Evolutionary conservation across 371 early-diverging fungal genomes (phyloP), one percentile per base, ranked within the genome.

Genomic region (Mortierella sp.): DNA sequence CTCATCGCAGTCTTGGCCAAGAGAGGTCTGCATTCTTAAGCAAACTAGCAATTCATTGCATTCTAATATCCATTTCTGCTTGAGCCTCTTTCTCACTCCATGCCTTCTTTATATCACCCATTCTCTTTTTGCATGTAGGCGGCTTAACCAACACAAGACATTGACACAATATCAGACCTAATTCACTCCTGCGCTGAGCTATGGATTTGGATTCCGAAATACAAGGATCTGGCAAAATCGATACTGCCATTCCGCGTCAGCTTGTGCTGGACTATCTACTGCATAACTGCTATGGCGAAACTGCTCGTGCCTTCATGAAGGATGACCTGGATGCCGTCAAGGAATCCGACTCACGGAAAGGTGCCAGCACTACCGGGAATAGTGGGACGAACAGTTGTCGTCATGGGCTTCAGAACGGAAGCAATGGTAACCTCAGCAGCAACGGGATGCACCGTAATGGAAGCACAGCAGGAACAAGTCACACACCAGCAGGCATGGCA

Each of bases 281-380:
- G 17, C 86, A 89, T 67, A 81, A 85, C 39, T 87, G 87, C 60
- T 89, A 83, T 70, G 85, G 85, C 28, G 85, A 89, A 56, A 87
- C 89, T 1, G 89, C 89, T 26, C 85, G 82, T 48, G 86, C 87
- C 8, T 82, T 88, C 53, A 58, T 86, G 46, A 81, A 75, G 56
- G 87, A 88, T 37, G 79, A 72, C 50, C 53, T 73, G 55, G 72
- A 81, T 37, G 46, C 70, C 4, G 70, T 44, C 56, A 64, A 64
- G 44, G 64, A 65, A 17, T 37, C 66, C 4, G 65, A 73, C 27
- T 17, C 27, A 23, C 50, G 70, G 50, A 60, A 61, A 32, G 31
- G 57, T 19, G 43, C 30, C 2, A 7, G 15, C 12, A 41, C 6
- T 12, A 21, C n/a, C 19, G 23, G 44, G 8, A 44, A 44, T 21